Evolutionary conservation across 306 rosid species (phyloP).

Genomic region (Quercus rubra): DNA sequence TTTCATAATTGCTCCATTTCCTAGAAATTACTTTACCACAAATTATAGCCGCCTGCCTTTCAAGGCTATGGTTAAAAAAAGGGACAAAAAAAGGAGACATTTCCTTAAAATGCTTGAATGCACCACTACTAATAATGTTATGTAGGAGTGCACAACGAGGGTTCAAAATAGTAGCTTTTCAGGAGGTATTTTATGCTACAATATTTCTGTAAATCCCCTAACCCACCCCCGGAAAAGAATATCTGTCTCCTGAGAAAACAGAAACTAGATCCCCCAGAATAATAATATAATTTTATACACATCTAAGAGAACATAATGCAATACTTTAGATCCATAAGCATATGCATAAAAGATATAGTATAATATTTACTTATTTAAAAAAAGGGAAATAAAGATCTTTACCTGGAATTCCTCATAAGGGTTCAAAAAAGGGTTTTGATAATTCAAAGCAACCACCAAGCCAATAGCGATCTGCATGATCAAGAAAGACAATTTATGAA

Average conservation of each 20-base stretch:
- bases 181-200: not conserved
- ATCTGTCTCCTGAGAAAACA: not conserved
- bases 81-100: not conserved
- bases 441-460: constrained; percentile 86
- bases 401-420: constrained; percentile 99
- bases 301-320: not conserved
- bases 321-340: not conserved
- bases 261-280: not conserved
- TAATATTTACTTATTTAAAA: no score
- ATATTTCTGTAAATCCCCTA: not conserved
- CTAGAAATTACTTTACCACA: not conserved
- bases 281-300: not conserved
- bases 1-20: not conserved
- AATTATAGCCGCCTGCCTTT: not conserved
- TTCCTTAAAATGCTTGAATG: not conserved
- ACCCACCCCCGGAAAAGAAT: not conserved
- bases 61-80: not conserved
- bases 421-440: constrained; percentile 73
- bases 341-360: not conserved
- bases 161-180: not conserved
- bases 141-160: not conserved
- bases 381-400: constrained; percentile 6
- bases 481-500: constrained; percentile 1
- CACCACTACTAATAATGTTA: not conserved
- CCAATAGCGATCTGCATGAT: constrained; percentile 76